Conservation (phyloP, 164 flowering plant genomes). For the Magnolia kwangsiensis region DNA sequence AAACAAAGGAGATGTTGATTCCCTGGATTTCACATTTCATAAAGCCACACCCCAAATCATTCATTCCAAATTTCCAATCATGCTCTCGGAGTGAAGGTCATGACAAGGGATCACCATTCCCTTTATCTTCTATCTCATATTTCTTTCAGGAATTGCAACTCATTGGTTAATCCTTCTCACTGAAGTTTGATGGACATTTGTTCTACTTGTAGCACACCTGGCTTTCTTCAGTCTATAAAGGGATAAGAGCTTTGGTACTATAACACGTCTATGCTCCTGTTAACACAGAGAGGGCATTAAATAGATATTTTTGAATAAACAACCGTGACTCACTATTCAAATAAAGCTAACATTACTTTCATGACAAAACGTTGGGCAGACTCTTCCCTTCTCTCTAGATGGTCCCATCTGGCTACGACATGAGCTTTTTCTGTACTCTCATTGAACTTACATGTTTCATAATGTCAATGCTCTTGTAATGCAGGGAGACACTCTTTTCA, state of each 20-base stretch:
- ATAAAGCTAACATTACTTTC: too few species aligned
- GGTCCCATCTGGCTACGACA: background rate
- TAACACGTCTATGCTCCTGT: background rate
- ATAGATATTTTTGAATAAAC: background rate
- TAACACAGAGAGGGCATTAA: background rate
- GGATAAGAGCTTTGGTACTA: background rate
- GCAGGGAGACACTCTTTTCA: slow-evolving; percentile 80
- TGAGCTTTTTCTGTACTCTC: background rate
- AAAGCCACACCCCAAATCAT: too few species aligned
- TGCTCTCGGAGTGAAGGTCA: too few species aligned
- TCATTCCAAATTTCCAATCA: too few species aligned
- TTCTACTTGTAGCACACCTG: background rate
- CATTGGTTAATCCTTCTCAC: background rate
- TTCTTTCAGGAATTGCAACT: background rate
- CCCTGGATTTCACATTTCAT: too few species aligned
- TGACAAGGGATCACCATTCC: too few species aligned
- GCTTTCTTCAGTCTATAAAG: background rate
- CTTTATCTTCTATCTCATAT: too few species aligned
- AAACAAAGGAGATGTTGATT: too few species aligned
- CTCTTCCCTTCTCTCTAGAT: too few species aligned
- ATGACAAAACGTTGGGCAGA: too few species aligned
- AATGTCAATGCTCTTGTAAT: slow-evolving; percentile 3
- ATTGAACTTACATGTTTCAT: background rate
- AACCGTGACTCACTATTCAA: too few species aligned
- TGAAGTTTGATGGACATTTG: too few species aligned